Evolutionary conservation across 306 rosid species (phyloP), one percentile per base, ranked within the genome.

Genomic region (Prunus campanulata): DNA sequence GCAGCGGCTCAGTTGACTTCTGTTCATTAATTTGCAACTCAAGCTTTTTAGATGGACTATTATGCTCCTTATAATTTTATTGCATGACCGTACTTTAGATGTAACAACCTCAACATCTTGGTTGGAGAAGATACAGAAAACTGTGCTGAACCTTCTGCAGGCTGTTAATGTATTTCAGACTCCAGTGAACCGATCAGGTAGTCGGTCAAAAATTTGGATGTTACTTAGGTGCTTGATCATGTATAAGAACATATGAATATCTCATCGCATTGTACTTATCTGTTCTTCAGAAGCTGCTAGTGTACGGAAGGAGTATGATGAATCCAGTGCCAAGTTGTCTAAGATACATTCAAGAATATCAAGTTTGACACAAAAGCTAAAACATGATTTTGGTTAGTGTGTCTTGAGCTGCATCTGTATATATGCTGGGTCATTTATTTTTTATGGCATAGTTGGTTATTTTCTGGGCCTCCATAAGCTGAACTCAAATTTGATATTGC

Each of bases 181-280:
- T 75, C 93, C 97, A 49, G 91, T 92, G 81, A 96, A 92, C 80
- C 96, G 81, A 82, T 79, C 99, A 89, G 99, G 99, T 96, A 80
- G 35, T 47, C 14, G 52, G 35, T 29, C 52, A 59, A 68, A 61
- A 27, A 48, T 72, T 78, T 67, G 11, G 60, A 50, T 39, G 67
- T 57, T 79, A 25, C 35, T 75, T 59, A 68, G 51, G 63, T 69
- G 39, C 27, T 61, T 39, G 39, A 50, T 24, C 8, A 59, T 69
- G 29, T 80, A 72, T 66, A 63, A 20, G 64, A 70, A 27, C 46
- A 35, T n/a, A 51, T 15, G 64, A 78, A 69, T 66, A 42, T 57
- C 77, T 83, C 74, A 72, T 73, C 47, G 52, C 72, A 82, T 84
- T 64, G 70, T 60, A 42, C 65, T 71, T 83, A 77, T 76, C 71